These are phyloP conservation scores for Pseudogymnoascus sp. DNA, from an alignment of 2,329 filamentous ascomycete genomes.

Conservation along the genomic window DNA sequence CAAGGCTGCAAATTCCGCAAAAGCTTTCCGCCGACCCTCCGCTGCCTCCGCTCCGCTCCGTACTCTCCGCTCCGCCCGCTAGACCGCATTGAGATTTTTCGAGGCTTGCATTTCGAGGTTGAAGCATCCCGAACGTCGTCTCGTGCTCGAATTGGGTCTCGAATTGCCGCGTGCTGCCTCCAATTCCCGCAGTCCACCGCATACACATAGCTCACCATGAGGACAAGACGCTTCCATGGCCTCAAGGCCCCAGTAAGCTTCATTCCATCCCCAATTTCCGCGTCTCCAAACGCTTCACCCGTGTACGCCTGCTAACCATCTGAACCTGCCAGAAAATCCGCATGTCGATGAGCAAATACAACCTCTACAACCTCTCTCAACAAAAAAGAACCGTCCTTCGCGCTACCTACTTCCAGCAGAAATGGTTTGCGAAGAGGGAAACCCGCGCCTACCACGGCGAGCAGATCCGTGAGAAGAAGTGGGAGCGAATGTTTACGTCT, in stretches of 20 bases:
- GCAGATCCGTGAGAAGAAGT: constrained; percentile 85
- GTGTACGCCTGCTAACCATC: constrained; percentile 10
- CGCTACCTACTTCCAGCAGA: constrained; percentile 89
- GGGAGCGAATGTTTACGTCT: constrained; percentile 85
- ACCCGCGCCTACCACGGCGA: constrained; percentile 90
- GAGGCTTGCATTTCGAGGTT: constrained; percentile 9
- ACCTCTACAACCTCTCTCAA: constrained; percentile 71
- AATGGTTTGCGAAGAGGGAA: constrained; percentile 84
- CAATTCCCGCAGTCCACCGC: constrained; percentile 9
- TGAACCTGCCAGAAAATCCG: constrained; percentile 64
- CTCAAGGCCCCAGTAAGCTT: constrained; percentile 55
- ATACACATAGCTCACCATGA: constrained; percentile 23
- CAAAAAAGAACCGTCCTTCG: neutral
- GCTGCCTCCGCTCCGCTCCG: neutral
- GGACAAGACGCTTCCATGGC: constrained; percentile 57
- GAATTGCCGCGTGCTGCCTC: neutral
- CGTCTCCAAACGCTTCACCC: neutral
- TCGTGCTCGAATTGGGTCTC: constrained; percentile 1
- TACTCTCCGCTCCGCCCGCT: neutral
- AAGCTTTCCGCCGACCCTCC: neutral
- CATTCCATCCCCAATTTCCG: neutral
- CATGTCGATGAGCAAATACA: constrained; percentile 96
- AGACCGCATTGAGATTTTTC: constrained; percentile 9
- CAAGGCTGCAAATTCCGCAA: constrained; percentile 5
- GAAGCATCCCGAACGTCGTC: constrained; percentile 6